Evolutionary conservation across 306 rosid genomes (phyloP), one percentile per base, ranked within the genome.

Genomic region (Begonia peltatifolia): DNA sequence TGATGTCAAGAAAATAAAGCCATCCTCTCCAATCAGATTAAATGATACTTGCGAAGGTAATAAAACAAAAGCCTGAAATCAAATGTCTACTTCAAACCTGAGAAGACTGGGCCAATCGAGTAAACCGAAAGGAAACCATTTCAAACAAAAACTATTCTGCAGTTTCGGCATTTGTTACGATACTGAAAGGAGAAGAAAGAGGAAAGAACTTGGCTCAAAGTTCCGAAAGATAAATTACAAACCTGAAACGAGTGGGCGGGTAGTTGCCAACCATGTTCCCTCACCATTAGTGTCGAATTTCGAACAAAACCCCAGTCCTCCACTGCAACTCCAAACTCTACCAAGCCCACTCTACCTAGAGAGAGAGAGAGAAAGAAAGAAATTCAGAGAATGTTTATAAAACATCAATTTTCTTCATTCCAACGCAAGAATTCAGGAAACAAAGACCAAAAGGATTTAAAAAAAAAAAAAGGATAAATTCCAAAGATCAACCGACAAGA

Each of bases 181-280:
- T 17, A 10, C 48, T 44, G 8, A 30, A 30, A 44, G 13, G 48
- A 18, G 22, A 22, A 47, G 55, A 10, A 1, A 11, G 30, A 14
- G 43, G 5, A 16, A 23, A 49, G 20, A 5, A 41, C 38, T 30
- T 30, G 58, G 49, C 51, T 42, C 4, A 9, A 20, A 49, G 44
- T 14, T 36, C 17, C 41, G 5, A 6, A 6, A 30, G 38, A 44
- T 30, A 23, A 35, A 9, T n/a, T 5, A 2, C n/a, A n/a, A 41
- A 89, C 97, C 95, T 89, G 97, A 65, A 89, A 89, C 51, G 97
- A 82, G 70, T 89, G 97, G 54, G 97, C 97, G 18, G 97, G 97
- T 53, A 89, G 64, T 50, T 89, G 95, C 97, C 97, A 89, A 56
- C 97, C 97, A 71, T 89, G 95, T 66, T 89, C 82, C 62, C 97